phyloP scores from a whole-genome alignment of 176 grass and related monocot genomes.

The Musa troglodytarum region DNA sequence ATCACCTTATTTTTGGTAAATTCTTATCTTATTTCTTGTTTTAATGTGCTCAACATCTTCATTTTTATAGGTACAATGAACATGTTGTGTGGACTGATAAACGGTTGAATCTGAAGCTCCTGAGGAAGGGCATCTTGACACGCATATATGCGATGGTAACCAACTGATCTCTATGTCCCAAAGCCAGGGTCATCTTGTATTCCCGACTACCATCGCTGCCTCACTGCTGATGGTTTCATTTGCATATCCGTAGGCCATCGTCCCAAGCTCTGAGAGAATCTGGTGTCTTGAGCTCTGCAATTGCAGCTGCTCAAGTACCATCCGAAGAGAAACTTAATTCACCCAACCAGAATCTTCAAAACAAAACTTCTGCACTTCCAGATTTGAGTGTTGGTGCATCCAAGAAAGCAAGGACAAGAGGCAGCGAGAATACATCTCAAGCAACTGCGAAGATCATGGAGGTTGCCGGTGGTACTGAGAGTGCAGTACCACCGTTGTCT shows the following conservation, averaged over 20 bases:
- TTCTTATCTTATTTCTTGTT: not conserved
- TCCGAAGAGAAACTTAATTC: conserved; percentile 25
- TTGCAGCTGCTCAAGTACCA: conserved; percentile 42
- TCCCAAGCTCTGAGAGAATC: conserved; percentile 75
- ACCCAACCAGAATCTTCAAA: conserved; percentile 20
- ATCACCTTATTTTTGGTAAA: not conserved
- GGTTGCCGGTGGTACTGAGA: conserved; percentile 1
- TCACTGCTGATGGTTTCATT: not conserved
- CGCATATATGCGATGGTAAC: conserved; percentile 82
- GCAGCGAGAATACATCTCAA: conserved; percentile 10
- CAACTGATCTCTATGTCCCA: conserved; percentile 20
- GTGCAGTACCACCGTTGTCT: conserved; percentile 57
- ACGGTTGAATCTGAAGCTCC: conserved; percentile 71
- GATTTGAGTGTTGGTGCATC: conserved; percentile 4
- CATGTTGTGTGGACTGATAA: conserved; percentile 76
- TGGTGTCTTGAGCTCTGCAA: conserved; percentile 71
- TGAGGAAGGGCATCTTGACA: conserved; percentile 67
- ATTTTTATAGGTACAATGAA: conserved; percentile 69
- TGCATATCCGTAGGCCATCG: conserved; percentile 45
- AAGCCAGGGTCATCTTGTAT: not conserved
- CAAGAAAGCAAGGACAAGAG: not conserved
- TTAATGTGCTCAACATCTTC: not conserved
- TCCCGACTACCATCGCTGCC: too few species aligned
- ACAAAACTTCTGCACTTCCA: conserved; percentile 6
- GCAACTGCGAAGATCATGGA: conserved; percentile 50